Base-by-base conservation (phyloP, 1,284 basidiomycete species). In the Ceratobasidium sp. region DNA sequence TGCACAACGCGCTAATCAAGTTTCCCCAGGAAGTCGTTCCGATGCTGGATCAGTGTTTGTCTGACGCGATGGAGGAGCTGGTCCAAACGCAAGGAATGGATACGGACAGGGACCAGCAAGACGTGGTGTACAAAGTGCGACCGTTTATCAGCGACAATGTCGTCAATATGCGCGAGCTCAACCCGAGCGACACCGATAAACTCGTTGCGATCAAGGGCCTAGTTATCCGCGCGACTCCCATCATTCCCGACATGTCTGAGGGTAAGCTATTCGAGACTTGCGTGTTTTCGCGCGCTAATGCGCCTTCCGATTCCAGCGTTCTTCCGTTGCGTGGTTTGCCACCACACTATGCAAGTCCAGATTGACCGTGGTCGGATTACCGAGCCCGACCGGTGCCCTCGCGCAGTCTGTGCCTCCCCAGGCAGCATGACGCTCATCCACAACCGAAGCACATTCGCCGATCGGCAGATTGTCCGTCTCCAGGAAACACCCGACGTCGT, bases 401-500 rank as follows among this genome's bases (percentile, higher is more conserved):
- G 96, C 57, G 94, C 98, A 68, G 90, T 95, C 68, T 99, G 97
- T 78, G 87, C 86, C 65, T 86, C 90, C 15, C 82, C 90, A 42
- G 94, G 95, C 50, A 92, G 93, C 1, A 96, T 99, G 91, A 89
- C 89, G 0, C 87, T 99, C 70, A 90, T 99, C 58, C 96, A 99
- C 84, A 99, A 99, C 77, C 92, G 96, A 67, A 98, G 92, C 78
- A 91, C 94, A 73, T 99, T 98, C 76, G 91, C 93, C 34, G 95
- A 99, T 80, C 85, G 96, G 65, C 97, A 99, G 78, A 93, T 98
- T 52, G 90, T 98, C 69, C 87, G 96, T 47, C 82, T 99, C 3
- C 96, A 99, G 78, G 96, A 99, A 78, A 99, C 96, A 0, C 96
- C 96, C 0, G 97, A 99, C 75, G 93, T 91, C 6, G 96, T 99